A percentile compares a stretch with the other conserved stretches of the same genome.
Conservation (phyloP, 192 early-diverging fungal genomes). For the Coemansia sp. region DNA sequence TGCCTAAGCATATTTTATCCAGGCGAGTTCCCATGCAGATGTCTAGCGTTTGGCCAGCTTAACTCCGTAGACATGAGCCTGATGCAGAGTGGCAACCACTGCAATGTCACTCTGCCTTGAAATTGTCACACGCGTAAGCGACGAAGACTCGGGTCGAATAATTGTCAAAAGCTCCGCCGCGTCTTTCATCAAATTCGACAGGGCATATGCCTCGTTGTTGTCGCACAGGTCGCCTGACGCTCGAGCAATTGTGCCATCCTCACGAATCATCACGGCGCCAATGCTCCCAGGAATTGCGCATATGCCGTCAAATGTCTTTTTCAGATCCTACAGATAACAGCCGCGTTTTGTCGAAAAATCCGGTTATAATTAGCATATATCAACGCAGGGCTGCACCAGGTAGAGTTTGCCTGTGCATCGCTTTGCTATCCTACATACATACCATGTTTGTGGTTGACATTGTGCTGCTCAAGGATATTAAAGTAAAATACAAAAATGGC, state of each 20-base stretch:
- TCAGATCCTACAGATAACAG: conserved; percentile 28
- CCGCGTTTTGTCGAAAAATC: too few relatives aligned
- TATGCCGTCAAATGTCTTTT: conserved; percentile 50
- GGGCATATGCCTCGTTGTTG: conserved; percentile 25
- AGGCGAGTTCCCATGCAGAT: neutral
- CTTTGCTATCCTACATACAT: neutral
- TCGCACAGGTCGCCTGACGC: conserved; percentile 35
- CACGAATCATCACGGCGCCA: conserved; percentile 49
- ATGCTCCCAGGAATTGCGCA: conserved; percentile 42
- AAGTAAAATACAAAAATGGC: neutral
- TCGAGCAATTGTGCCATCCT: conserved; percentile 42
- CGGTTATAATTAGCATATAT: too few relatives aligned
- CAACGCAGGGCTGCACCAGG: too few relatives aligned
- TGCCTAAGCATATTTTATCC: neutral
- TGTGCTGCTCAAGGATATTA: neutral
- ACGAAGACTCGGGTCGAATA: conserved; percentile 23
- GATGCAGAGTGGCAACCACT: conserved; percentile 38
- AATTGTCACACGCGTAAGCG: conserved; percentile 37
- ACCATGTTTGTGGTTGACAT: conserved; percentile 8
- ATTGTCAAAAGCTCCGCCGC: conserved; percentile 37
- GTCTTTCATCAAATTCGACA: conserved; percentile 42
- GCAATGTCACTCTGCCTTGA: conserved; percentile 30
- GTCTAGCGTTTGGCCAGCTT: conserved; percentile 33
- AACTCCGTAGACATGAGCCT: conserved; percentile 36
- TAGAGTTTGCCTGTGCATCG: too few relatives aligned